Conservation (phyloP, 768 basidiomycete species). For the Boletus pseudopeckii region DNA sequence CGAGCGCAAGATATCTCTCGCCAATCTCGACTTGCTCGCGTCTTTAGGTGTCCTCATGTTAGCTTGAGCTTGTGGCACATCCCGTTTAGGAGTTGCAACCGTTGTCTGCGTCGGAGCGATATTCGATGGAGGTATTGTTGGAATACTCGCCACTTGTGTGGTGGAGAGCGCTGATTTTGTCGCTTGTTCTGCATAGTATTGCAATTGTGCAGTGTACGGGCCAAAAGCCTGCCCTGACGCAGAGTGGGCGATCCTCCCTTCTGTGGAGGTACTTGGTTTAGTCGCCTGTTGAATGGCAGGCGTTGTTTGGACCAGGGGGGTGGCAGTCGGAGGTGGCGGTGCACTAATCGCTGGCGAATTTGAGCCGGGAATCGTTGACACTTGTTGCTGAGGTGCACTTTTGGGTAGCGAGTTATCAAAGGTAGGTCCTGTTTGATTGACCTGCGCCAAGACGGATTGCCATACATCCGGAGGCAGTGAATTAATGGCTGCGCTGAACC, state of each 20-base stretch:
- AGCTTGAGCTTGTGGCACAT: not conserved
- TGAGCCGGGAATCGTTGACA: not conserved
- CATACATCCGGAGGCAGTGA: constrained; percentile 17
- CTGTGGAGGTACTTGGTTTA: not conserved
- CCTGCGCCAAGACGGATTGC: constrained; percentile 9
- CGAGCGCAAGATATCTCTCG: constrained; percentile 54
- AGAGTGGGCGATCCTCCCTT: not conserved
- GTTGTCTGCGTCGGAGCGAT: not conserved
- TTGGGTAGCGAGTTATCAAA: not conserved
- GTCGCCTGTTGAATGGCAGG: not conserved
- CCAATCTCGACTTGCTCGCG: constrained; percentile 50
- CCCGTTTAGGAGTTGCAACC: constrained; percentile 8
- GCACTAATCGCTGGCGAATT: not conserved
- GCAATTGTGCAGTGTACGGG: constrained; percentile 14
- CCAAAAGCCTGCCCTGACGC: not conserved
- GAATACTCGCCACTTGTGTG: not conserved
- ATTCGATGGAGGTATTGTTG: not conserved
- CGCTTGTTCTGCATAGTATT: constrained; percentile 22
- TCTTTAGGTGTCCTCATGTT: constrained; percentile 32
- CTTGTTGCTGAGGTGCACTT: not conserved
- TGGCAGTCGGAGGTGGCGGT: not conserved
- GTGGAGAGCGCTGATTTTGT: constrained; percentile 4
- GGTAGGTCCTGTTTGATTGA: not conserved
- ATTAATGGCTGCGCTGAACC: constrained; percentile 14
- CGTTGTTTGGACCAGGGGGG: not conserved